Evolutionary conservation across 768 basidiomycete species (phyloP), one percentile per base, ranked within the genome.

Genomic region (Cyathus striatus): DNA sequence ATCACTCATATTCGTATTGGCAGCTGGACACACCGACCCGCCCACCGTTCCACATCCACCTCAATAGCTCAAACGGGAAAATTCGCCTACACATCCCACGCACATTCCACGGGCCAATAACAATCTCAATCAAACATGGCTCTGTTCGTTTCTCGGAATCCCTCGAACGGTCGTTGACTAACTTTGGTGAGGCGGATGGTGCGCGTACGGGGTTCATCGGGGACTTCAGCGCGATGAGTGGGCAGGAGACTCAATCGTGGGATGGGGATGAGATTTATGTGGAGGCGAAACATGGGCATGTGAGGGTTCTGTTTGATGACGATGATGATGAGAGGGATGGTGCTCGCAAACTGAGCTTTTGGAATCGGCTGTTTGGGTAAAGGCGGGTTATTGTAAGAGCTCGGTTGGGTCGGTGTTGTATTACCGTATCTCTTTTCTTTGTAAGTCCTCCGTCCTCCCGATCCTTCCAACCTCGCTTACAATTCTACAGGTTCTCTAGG

Each of bases 141-240:
- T 50, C 57, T 18, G 51, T 60, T 17, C 60, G 56, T 33, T 56
- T 67, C 49, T 68, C 69, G 2, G 58, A 63, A 38, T 56, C 48
- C 5, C 45, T 73, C 25, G 46, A 49, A 25, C 41, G 47, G 33
- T 43, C 53, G 17, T 50, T 65, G 30, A 67, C 61, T 5, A 61
- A 54, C 0, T 63, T 68, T 43, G 56, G 57, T 13, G 66, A 66
- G 38, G 56, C 52, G 3, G 54, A 64, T 18, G 30, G 49, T 17
- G 62, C 56, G n/a, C 56, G 55, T 20, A 59, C 60, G 14, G 66
- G 64, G 45, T 71, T 73, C 49, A 51, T 73, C n/a, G 72, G 72
- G 10, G 68, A 70, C 30, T 61, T 68, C 25, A 51, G 63, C 4
- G 53, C 51, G 23, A 60, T 49, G 50, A n/a, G n/a, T n/a, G 43